Base-by-base conservation (phyloP, 495 filamentous ascomycete genomes). In the Aspergillus asperescens region DNA sequence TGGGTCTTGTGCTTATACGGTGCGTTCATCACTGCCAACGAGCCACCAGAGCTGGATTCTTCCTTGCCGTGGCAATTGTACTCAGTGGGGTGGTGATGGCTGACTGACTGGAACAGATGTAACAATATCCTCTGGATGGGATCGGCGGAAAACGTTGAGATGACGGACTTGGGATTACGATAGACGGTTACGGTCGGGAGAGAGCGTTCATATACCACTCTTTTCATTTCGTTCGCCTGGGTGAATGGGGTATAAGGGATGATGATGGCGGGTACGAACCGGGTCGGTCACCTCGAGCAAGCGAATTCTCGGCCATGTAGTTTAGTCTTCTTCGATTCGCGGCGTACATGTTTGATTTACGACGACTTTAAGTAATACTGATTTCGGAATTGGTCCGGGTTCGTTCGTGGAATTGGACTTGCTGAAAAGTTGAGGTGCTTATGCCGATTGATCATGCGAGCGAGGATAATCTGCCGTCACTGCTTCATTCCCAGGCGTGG, bases 61-160 rank as follows among this genome's bases (percentile, higher is more conserved):
- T n/a, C n/a, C n/a, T n/a, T n/a, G n/a, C n/a, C n/a, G n/a, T n/a
- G n/a, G n/a, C n/a, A n/a, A n/a, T n/a, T n/a, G n/a, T n/a, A n/a
- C n/a, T n/a, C n/a, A n/a, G n/a, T n/a, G n/a, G n/a, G n/a, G n/a
- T n/a, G n/a, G n/a, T n/a, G n/a, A n/a, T n/a, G n/a, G n/a, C n/a
- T 38, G 1, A 22, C 43, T 54, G 28, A 40, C 42, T 1, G 6
- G 13, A 62, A 16, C 58, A 92, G 87, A 64, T 89, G 90, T 75
- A 95, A 98, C 68, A 98, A 98, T 61, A 93, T 98, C 24, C 78
- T 98, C 40, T 98, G 88, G 84, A 90, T 98, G 67, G 80, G 76
- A 22, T 72, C 70, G 39, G 74, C 75, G 23, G 82, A 84, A 50
- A 77, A 74, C 19, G 78, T 81, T 25, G 83, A 84, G 59, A 77